These are phyloP conservation scores for Yamadazyma atmosphaerica DNA, from an alignment of 1,139 yeast genomes.

Conservation along the genomic window DNA sequence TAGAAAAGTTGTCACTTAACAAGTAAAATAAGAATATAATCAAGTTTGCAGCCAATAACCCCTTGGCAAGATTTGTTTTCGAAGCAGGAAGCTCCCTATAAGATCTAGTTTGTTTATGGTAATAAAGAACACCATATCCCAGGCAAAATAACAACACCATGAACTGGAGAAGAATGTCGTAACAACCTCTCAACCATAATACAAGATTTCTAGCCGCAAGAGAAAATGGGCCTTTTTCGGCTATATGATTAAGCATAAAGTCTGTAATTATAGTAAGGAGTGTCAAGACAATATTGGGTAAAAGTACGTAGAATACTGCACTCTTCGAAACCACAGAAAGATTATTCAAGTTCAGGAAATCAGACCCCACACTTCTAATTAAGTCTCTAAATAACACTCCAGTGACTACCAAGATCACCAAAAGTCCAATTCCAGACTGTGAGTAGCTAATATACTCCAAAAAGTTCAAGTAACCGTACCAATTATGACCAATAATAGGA, in stretches of 20 bases:
- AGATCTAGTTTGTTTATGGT: conserved; percentile 26
- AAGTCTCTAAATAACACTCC: conserved; percentile 28
- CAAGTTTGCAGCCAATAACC: conserved; percentile 16
- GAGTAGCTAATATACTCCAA: conserved; percentile 21
- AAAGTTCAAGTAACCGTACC: conserved; percentile 30
- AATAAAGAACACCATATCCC: conserved; percentile 43
- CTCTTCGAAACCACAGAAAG: conserved; percentile 36
- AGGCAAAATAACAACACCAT: conserved; percentile 32
- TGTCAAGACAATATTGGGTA: conserved; percentile 22
- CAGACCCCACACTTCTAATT: conserved; percentile 27
- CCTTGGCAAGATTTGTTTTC: conserved; percentile 18
- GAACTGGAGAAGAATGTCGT: conserved; percentile 11
- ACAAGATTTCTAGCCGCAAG: not conserved
- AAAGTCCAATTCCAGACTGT: conserved; percentile 18
- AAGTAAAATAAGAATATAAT: conserved; percentile 4
- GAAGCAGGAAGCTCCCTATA: conserved; percentile 28
- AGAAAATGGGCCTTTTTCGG: conserved; percentile 6
- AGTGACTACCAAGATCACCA: conserved; percentile 20
- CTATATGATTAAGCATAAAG: conserved; percentile 20
- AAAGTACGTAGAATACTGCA: conserved; percentile 28
- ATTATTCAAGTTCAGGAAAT: conserved; percentile 32
- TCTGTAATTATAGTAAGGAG: conserved; percentile 14
- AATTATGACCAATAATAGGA: conserved; percentile 23
- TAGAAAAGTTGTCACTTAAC: not conserved
- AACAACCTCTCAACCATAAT: conserved; percentile 3